Percentiles rank a stretch among this genome's conserved stretches.
Conservation (phyloP, 108 stramenopile species). For the Conticribra guillardii region DNA sequence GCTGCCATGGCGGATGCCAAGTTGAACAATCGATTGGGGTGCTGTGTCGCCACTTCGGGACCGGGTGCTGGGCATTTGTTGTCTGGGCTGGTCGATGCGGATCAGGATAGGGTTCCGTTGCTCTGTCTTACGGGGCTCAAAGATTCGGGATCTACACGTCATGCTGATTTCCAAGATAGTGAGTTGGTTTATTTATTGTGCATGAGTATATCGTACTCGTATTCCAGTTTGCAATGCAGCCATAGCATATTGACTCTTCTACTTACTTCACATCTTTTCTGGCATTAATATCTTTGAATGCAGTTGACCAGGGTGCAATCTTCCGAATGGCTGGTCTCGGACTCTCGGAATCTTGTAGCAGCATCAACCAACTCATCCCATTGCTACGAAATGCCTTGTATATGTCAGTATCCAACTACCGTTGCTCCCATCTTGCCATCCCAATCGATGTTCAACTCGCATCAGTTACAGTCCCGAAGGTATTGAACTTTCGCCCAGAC, state of each 20-base stretch:
- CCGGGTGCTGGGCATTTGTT: constrained; percentile 54
- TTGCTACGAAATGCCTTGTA: constrained; percentile 53
- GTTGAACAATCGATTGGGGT: constrained; percentile 43
- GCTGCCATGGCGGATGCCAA: constrained; percentile 62
- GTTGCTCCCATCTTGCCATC: constrained; percentile 56
- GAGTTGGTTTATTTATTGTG: not conserved
- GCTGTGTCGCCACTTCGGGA: constrained; percentile 52
- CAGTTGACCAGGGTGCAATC: constrained; percentile 45
- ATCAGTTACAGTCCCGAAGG: constrained; percentile 14
- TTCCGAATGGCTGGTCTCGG: constrained; percentile 54
- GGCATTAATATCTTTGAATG: not conserved
- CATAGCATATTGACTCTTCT: no score
- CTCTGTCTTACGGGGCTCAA: constrained; percentile 56
- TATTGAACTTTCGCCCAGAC: constrained; percentile 35
- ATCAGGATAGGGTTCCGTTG: constrained; percentile 49
- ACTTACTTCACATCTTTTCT: not conserved
- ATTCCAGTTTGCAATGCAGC: not conserved
- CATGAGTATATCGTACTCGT: not conserved
- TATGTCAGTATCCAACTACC: constrained; percentile 29
- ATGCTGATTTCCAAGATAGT: constrained; percentile 59
- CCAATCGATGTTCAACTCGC: constrained; percentile 51
- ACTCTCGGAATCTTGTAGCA: constrained; percentile 20
- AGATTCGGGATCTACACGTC: constrained; percentile 24
- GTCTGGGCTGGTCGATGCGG: constrained; percentile 51
- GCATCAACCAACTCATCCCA: constrained; percentile 42